A percentile compares a stretch with the other conserved stretches of the same genome.
These are phyloP conservation scores for Aspergillus amoenus DNA, from an alignment of 2,329 filamentous ascomycete genomes.

Conservation along the genomic window DNA sequence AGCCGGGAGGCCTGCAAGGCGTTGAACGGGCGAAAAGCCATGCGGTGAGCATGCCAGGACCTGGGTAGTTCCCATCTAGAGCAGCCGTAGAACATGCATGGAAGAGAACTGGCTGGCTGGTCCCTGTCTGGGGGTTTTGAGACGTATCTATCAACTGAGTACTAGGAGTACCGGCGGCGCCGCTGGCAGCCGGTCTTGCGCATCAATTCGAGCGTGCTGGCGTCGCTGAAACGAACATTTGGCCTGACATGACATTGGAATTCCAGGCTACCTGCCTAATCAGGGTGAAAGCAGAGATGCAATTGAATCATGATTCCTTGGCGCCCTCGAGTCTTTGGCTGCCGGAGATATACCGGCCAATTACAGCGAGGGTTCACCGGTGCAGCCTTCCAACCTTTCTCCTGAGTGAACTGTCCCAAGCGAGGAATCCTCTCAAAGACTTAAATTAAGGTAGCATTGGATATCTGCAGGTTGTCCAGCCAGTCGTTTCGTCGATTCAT, in stretches of 20 bases:
- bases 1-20: background rate
- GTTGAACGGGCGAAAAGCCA: slow-evolving; percentile 15
- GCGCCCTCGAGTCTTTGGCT: background rate
- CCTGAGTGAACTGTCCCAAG: background rate
- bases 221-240: background rate
- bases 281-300: background rate
- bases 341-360: slow-evolving; percentile 8
- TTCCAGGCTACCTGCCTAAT: background rate
- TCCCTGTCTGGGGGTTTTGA: too few relatives aligned
- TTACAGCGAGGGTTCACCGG: background rate
- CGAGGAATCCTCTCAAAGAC: background rate
- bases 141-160: too few relatives aligned
- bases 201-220: too few relatives aligned
- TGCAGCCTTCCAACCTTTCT: background rate
- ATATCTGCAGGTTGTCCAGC: background rate
- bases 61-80: slow-evolving; percentile 20
- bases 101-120: slow-evolving; percentile 24
- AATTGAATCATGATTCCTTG: slow-evolving; percentile 9
- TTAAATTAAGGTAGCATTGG: background rate
- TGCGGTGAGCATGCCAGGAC: slow-evolving; percentile 6
- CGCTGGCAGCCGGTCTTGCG: too few relatives aligned
- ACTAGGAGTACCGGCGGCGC: too few relatives aligned
- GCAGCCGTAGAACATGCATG: slow-evolving; percentile 40
- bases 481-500: background rate
- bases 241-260: background rate